Conservation (phyloP, 768 basidiomycete species). For the Panaeolus papilionaceus region DNA sequence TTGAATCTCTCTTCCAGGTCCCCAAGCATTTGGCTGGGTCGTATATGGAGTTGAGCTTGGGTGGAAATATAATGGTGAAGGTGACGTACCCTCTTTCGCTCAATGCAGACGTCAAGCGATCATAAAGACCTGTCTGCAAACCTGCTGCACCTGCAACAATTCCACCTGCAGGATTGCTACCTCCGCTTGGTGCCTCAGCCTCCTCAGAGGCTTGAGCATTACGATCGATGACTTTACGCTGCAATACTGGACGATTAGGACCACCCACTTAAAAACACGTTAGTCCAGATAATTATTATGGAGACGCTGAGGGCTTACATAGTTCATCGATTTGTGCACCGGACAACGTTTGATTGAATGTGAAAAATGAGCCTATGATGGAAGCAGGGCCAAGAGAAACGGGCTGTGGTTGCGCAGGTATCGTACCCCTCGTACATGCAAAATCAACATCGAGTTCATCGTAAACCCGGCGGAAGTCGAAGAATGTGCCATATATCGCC, state of each 20-base stretch:
- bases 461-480: constrained; percentile 59
- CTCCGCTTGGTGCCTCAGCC: constrained; percentile 23
- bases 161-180: constrained; percentile 31
- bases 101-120: constrained; percentile 56
- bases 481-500: constrained; percentile 62
- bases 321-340: constrained; percentile 68
- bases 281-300: neutral
- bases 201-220: constrained; percentile 18
- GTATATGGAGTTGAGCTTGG: neutral
- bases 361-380: constrained; percentile 61
- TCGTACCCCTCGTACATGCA: constrained; percentile 40
- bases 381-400: constrained; percentile 64
- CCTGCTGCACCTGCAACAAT: constrained; percentile 41
- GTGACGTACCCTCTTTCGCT: constrained; percentile 66
- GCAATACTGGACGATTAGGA: constrained; percentile 61
- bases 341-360: constrained; percentile 53
- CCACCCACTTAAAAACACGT: constrained; percentile 60
- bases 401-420: constrained; percentile 68
- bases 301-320: constrained; percentile 43
- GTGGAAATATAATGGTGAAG: constrained; percentile 3
- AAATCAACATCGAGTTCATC: constrained; percentile 60
- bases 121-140: constrained; percentile 49
- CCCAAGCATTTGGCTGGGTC: constrained; percentile 61
- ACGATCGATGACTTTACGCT: constrained; percentile 27
- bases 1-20: constrained; percentile 69